Base-by-base conservation (phyloP, 495 filamentous ascomycete species). In the Geoglossum glabrum region DNA sequence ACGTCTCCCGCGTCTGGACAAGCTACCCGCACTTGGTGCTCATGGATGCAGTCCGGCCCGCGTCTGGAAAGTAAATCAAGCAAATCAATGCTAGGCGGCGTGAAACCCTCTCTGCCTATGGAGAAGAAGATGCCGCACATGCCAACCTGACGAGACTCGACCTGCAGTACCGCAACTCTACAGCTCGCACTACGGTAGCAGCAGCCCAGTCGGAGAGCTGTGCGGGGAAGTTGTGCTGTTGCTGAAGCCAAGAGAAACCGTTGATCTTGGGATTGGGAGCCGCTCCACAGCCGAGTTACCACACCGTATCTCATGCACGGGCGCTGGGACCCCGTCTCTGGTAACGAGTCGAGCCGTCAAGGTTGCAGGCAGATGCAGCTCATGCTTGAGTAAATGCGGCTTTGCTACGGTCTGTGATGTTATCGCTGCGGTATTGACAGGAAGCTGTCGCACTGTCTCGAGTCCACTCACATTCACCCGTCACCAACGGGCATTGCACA, bases 61-160 rank as follows among this genome's bases (percentile, higher is more conserved):
- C 81, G 72, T 33, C 70, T 69, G 27, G 64, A 58, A 1, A 84
- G 71, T 19, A 76, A 61, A 47, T 66, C 33, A 21, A 67, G 59
- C 4, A 76, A 71, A 54, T 73, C 65, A n/a, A 68, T 56, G 47
- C 68, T 68, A 27, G 77, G 71, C 59, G 61, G 58, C 38, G 64
- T 60, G 45, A 64, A 60, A 31, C 51, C 59, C 13, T 63, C 58
- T 36, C 68, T 64, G 61, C 72, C 72, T 57, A 77, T 61, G 10
- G 79, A 77, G 63, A 79, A 79, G 62, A 75, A 83, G 34, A 84
- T 84, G 61, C 81, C 81, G 64, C 81, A 84, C 81, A 84, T 84
- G 59, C 21, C 4, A 5, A 51, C 56, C 17, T 40, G n/a, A n/a
- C n/a, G n/a, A n/a, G n/a, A n/a, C n/a, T n/a, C n/a, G n/a, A n/a